Evolutionary conservation across 2,329 filamentous ascomycete genomes (phyloP).

Genomic region (Neofusicoccum sp.): DNA sequence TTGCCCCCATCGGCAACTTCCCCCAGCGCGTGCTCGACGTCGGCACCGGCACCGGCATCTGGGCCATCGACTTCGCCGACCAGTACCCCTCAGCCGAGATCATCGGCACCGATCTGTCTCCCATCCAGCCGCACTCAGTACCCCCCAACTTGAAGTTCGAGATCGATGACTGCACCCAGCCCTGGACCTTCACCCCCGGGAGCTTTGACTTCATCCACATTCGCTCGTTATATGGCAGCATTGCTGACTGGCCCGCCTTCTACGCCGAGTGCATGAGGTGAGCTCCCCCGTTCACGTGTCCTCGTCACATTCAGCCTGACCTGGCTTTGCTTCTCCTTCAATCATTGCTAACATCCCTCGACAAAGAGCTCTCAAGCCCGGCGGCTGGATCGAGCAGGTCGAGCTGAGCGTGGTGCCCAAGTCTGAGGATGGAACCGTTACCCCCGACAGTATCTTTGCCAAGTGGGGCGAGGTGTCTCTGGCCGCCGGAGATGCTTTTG

Average conservation of each 20-base stretch:
- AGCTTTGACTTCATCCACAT: slow-evolving; percentile 31
- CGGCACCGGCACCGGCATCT: slow-evolving; percentile 37
- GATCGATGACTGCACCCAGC: slow-evolving; percentile 53
- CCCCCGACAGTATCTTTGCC: slow-evolving; percentile 27
- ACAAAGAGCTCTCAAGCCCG: slow-evolving; percentile 43
- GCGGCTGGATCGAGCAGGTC: slow-evolving; percentile 33
- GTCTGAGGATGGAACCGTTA: slow-evolving; percentile 31
- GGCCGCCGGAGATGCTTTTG: slow-evolving; percentile 35
- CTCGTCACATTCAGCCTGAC: neutral
- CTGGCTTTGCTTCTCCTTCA: slow-evolving; percentile 36
- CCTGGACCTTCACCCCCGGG: slow-evolving; percentile 33
- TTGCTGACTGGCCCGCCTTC: slow-evolving; percentile 30
- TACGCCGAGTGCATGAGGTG: slow-evolving; percentile 29
- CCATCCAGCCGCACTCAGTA: slow-evolving; percentile 49
- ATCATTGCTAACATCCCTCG: slow-evolving; percentile 48
- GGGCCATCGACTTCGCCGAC: slow-evolving; percentile 38
- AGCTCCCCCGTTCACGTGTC: neutral
- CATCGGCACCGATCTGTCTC: slow-evolving; percentile 52
- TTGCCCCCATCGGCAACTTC: slow-evolving; percentile 33
- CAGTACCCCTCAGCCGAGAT: slow-evolving; percentile 36
- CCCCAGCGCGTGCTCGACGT: slow-evolving; percentile 35
- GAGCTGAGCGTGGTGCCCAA: slow-evolving; percentile 30
- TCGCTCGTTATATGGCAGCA: slow-evolving; percentile 28
- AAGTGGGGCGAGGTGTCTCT: slow-evolving; percentile 31
- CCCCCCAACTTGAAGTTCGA: slow-evolving; percentile 52